Percentiles rank a stretch among this genome's conserved stretches.
Evolutionary conservation across 139 green algal species (phyloP).

Genomic region (Raphidocelis subcapitata): DNA sequence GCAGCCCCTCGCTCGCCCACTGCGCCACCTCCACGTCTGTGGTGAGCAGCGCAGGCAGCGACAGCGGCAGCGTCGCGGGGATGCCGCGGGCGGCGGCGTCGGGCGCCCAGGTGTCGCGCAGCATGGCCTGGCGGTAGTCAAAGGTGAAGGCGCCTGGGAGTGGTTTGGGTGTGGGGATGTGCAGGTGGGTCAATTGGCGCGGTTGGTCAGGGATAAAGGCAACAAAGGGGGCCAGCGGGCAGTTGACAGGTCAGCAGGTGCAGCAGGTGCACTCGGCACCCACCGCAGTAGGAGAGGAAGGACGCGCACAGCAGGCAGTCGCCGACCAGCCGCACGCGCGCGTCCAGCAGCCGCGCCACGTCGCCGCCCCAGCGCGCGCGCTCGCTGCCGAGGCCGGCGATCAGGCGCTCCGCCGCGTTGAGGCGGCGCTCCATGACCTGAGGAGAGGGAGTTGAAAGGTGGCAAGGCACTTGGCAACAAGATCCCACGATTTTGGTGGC

Average conservation of each 20-base stretch:
- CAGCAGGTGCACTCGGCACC: conserved; percentile 22
- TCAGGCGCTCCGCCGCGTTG: conserved; percentile 79
- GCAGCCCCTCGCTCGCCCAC: conserved; percentile 75
- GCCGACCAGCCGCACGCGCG: conserved; percentile 19
- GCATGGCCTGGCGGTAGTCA: conserved; percentile 77
- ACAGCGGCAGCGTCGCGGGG: conserved; percentile 70
- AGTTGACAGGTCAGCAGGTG: too few species aligned
- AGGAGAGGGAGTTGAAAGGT: too few species aligned
- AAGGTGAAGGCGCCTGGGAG: conserved; percentile 71
- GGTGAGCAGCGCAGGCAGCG: conserved; percentile 54
- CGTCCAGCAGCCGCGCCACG: conserved; percentile 51
- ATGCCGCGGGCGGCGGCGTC: conserved; percentile 60
- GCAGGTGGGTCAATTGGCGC: too few species aligned
- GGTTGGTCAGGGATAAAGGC: too few species aligned
- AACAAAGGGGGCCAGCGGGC: too few species aligned
- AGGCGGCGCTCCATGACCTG: conserved; percentile 80
- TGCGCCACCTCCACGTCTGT: conserved; percentile 72
- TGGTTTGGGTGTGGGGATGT: background rate
- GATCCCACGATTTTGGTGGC: too few species aligned
- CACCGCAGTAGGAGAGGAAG: conserved; percentile 72
- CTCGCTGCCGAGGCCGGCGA: conserved; percentile 76
- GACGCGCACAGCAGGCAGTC: conserved; percentile 45
- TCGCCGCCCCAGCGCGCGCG: conserved; percentile 76
- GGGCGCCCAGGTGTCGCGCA: conserved; percentile 73
- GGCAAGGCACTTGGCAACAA: too few species aligned